A percentile compares a stretch with the other conserved stretches of the same genome.
Conservation (phyloP, 306 rosid genomes). For the Quercus cerris region DNA sequence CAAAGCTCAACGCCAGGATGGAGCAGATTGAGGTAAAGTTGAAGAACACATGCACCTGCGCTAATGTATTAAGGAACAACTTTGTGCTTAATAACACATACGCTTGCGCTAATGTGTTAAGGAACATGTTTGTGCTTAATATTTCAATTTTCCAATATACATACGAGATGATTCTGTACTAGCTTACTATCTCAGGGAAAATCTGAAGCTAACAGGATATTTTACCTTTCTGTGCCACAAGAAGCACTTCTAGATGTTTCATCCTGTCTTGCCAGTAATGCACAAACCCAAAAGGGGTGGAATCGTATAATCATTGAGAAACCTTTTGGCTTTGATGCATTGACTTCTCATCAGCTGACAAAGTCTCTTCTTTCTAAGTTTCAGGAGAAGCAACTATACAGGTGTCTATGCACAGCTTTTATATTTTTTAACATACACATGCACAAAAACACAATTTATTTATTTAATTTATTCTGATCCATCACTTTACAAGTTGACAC, state of each 20-base stretch:
- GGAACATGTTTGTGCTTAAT: too few relatives aligned
- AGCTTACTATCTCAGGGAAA: constrained; percentile 64
- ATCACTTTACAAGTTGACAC: constrained; percentile 17
- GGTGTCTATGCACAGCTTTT: constrained; percentile 38
- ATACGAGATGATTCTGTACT: constrained; percentile 32
- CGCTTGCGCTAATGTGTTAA: constrained; percentile 3
- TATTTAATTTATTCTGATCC: neutral
- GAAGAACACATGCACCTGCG: constrained; percentile 1
- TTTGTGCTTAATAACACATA: too few relatives aligned
- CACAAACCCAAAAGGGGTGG: constrained; percentile 87
- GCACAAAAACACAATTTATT: constrained; percentile 1
- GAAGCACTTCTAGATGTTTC: constrained; percentile 86
- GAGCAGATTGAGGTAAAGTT: constrained; percentile 75
- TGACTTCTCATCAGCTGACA: constrained; percentile 70
- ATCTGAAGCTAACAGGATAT: constrained; percentile 76
- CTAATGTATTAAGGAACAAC: neutral
- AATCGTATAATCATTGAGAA: constrained; percentile 89
- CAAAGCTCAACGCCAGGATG: constrained; percentile 66
- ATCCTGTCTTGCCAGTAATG: constrained; percentile 60
- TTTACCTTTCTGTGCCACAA: constrained; percentile 94
- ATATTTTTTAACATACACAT: constrained; percentile 2
- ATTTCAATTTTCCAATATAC: constrained; percentile 9
- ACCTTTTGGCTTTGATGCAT: constrained; percentile 79
- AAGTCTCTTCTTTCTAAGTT: constrained; percentile 79
- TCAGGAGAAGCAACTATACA: constrained; percentile 83